These are phyloP conservation scores for Neophaeococcomyces mojaviensis DNA, from an alignment of 2,329 filamentous ascomycete species.

Conservation along the genomic window DNA sequence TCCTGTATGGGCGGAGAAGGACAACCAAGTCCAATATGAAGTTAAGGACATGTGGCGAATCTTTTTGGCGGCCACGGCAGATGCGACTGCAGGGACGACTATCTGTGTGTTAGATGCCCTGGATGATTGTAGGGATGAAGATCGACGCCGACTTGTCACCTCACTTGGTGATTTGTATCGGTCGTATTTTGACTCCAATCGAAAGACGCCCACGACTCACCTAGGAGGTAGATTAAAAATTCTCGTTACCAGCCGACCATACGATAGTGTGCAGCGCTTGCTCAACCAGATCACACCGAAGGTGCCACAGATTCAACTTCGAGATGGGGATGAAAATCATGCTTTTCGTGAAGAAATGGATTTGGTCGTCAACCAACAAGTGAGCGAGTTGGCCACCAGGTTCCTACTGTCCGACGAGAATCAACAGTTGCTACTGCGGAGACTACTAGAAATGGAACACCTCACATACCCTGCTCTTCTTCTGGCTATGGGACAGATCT, in stretches of 20 bases:
- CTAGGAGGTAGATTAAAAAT: conserved; percentile 17
- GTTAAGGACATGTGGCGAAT: conserved; percentile 14
- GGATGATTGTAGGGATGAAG: conserved; percentile 21
- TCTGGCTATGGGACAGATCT: too few species aligned
- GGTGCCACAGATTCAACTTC: conserved; percentile 13
- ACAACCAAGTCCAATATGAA: conserved; percentile 9
- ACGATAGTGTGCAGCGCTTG: conserved; percentile 17
- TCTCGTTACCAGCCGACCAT: conserved; percentile 24
- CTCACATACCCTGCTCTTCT: too few species aligned
- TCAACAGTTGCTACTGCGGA: not conserved
- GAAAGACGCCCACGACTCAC: not conserved
- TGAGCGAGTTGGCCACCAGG: conserved; percentile 9
- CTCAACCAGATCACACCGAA: conserved; percentile 14
- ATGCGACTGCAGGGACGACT: conserved; percentile 2
- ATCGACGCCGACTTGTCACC: conserved; percentile 12
- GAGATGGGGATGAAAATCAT: conserved; percentile 14
- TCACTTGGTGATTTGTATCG: conserved; percentile 9
- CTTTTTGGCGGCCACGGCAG: conserved; percentile 10
- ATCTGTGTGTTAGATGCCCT: conserved; percentile 25
- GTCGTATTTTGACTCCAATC: not conserved
- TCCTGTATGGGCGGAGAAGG: conserved; percentile 1
- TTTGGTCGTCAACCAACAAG: conserved; percentile 16
- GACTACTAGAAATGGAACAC: conserved; percentile 10
- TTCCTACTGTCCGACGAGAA: not conserved
- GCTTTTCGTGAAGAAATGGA: conserved; percentile 20